Evolutionary conservation across 225 moss, liverwort and hornwort genomes (phyloP).

Genomic region (Rhytidiadelphus loreus): DNA sequence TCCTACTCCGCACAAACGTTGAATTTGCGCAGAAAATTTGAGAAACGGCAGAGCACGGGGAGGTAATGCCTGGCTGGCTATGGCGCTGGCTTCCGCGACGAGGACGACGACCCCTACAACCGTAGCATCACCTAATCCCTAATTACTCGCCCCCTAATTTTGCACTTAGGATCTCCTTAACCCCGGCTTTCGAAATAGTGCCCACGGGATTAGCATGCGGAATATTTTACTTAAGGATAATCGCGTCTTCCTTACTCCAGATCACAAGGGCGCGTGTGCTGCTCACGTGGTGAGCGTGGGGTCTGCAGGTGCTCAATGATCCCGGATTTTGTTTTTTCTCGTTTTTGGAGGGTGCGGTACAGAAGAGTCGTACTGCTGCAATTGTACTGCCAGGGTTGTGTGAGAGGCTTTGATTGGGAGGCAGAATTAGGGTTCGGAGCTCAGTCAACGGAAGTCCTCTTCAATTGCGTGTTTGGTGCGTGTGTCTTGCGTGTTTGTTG

Average conservation of each 20-base stretch:
- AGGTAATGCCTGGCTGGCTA: background rate
- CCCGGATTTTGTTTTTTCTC: background rate
- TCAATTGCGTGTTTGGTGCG: background rate
- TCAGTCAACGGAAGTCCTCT: background rate
- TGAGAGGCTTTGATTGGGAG: background rate
- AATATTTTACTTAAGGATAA: background rate
- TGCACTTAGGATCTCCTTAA: background rate
- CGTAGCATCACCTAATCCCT: background rate
- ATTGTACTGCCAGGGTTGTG: background rate
- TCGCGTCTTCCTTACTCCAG: background rate
- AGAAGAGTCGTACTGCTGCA: background rate
- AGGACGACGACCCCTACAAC: background rate
- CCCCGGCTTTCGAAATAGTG: background rate
- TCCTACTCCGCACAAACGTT: background rate
- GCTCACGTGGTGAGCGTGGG: slow-evolving; percentile 1
- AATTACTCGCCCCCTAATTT: background rate
- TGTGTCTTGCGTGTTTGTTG: background rate
- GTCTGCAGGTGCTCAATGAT: background rate
- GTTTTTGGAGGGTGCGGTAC: background rate
- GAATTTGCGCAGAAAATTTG: background rate
- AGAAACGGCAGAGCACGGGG: too few relatives aligned
- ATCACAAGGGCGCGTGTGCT: slow-evolving; percentile 4
- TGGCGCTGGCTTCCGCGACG: background rate
- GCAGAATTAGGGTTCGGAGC: background rate
- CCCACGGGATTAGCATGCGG: background rate